phyloP scores from a whole-genome alignment of 441 rosid genomes.

The Codiaeum variegatum region DNA sequence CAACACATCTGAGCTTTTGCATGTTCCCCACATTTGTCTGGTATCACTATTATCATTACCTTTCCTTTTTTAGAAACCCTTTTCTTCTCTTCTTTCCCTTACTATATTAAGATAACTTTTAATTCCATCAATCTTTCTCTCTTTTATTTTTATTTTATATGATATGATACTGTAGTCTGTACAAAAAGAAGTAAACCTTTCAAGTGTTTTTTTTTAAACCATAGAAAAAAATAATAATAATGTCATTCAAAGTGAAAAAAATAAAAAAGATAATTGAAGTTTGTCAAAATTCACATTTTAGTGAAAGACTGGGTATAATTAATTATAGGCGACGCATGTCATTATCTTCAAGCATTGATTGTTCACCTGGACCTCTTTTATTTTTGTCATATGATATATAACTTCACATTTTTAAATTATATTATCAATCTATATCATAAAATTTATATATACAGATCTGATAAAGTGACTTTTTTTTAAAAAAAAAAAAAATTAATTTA shows the following conservation, averaged over 20 bases:
- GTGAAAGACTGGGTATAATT: conserved; percentile 29
- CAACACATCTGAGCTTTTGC: conserved; percentile 34
- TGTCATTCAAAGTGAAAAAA: conserved; percentile 15
- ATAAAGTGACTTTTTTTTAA: no score
- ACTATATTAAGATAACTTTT: conserved; percentile 18
- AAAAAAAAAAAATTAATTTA: no score
- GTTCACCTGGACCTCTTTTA: neutral
- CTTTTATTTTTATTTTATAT: neutral
- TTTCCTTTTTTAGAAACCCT: conserved; percentile 35
- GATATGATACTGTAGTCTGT: neutral
- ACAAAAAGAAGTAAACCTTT: neutral
- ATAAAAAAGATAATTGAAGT: no score
- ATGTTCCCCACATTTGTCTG: conserved; percentile 42
- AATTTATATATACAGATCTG: no score
- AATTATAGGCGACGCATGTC: conserved; percentile 25
- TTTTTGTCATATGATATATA: no score
- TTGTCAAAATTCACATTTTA: conserved; percentile 22
- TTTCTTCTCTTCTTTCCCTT: conserved; percentile 7
- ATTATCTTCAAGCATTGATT: conserved; percentile 9
- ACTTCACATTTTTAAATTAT: no score
- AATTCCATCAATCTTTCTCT: conserved; percentile 5
- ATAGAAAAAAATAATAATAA: no score
- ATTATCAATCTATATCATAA: no score
- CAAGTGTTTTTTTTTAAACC: neutral
- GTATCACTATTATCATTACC: conserved; percentile 37